Evolutionary conservation across 1,139 yeast species (phyloP).

Genomic region (Magnusiomyces clavatus): DNA sequence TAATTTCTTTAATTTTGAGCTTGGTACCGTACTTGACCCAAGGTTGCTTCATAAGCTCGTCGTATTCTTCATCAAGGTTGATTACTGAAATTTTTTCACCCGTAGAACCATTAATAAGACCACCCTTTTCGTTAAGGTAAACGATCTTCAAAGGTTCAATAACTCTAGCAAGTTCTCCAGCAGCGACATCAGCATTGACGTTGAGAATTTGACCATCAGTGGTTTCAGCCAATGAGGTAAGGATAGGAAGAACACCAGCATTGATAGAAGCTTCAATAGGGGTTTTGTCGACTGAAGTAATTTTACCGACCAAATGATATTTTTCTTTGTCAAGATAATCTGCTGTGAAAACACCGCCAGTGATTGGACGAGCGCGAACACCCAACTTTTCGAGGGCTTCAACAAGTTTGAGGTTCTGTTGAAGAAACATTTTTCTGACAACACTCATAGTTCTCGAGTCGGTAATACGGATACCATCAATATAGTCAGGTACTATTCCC

Average conservation of each 20-base stretch:
- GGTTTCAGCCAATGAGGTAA: slow-evolving; percentile 94
- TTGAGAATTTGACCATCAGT: slow-evolving; percentile 92
- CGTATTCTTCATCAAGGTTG: slow-evolving; percentile 94
- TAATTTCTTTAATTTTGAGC: slow-evolving; percentile 91
- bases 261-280: slow-evolving; percentile 92
- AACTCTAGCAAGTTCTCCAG: slow-evolving; percentile 94
- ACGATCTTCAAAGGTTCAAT: slow-evolving; percentile 96
- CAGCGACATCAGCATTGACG: slow-evolving; percentile 98
- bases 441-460: slow-evolving; percentile 93
- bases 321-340: slow-evolving; percentile 85
- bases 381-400: slow-evolving; percentile 96
- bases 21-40: slow-evolving; percentile 99
- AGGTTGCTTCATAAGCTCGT: slow-evolving; percentile 77
- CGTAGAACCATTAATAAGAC: slow-evolving; percentile 85
- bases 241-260: slow-evolving; percentile 93
- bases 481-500: slow-evolving; percentile 93
- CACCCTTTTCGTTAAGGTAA: slow-evolving; percentile 95
- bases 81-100: slow-evolving; percentile 86
- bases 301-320: slow-evolving; percentile 88
- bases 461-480: slow-evolving; percentile 94
- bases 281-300: slow-evolving; percentile 76
- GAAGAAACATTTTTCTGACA: slow-evolving; percentile 88
- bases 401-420: slow-evolving; percentile 88
- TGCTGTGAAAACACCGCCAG: slow-evolving; percentile 96
- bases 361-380: slow-evolving; percentile 96